These are phyloP conservation scores for Teunomyces atbi DNA, from an alignment of 805 yeast genomes.

Conservation along the genomic window DNA sequence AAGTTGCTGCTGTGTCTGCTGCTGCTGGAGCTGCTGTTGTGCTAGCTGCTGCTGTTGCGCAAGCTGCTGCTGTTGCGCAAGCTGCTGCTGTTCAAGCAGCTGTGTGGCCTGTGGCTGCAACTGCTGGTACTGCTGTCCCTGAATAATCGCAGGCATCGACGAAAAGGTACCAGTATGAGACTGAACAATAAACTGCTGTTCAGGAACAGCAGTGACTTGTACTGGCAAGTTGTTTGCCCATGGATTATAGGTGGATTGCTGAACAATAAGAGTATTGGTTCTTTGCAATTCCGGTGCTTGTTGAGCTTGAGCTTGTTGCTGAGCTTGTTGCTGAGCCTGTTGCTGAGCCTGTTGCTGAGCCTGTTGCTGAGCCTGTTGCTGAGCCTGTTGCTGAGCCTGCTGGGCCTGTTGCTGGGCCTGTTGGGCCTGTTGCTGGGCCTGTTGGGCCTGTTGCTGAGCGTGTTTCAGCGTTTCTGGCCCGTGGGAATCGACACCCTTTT, in stretches of 20 bases:
- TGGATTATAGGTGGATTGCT: constrained; percentile 40
- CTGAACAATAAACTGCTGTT: constrained; percentile 15
- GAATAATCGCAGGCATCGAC: constrained; percentile 17
- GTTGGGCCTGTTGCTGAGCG: constrained; percentile 6
- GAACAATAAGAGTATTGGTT: constrained; percentile 30
- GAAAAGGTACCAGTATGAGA: constrained; percentile 1
- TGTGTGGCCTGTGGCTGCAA: constrained; percentile 6
- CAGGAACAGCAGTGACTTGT: constrained; percentile 16
- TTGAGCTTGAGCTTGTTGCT: neutral
- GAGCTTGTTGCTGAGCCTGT: constrained; percentile 5
- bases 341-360: constrained; percentile 2
- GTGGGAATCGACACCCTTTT: constrained; percentile 46
- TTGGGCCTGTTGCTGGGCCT: constrained; percentile 3
- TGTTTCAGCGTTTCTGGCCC: constrained; percentile 5
- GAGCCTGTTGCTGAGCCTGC: constrained; percentile 6
- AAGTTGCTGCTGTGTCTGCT: constrained; percentile 13
- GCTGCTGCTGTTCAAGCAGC: constrained; percentile 15
- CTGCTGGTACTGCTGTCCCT: constrained; percentile 8
- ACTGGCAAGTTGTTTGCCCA: constrained; percentile 30
- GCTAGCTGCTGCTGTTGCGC: neutral
- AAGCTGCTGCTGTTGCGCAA: neutral
- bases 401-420: constrained; percentile 4
- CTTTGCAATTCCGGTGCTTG: constrained; percentile 13
- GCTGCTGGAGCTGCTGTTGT: constrained; percentile 15
- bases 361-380: constrained; percentile 1